Conservation (phyloP, 768 basidiomycete genomes). For the Serendipita sp. region DNA sequence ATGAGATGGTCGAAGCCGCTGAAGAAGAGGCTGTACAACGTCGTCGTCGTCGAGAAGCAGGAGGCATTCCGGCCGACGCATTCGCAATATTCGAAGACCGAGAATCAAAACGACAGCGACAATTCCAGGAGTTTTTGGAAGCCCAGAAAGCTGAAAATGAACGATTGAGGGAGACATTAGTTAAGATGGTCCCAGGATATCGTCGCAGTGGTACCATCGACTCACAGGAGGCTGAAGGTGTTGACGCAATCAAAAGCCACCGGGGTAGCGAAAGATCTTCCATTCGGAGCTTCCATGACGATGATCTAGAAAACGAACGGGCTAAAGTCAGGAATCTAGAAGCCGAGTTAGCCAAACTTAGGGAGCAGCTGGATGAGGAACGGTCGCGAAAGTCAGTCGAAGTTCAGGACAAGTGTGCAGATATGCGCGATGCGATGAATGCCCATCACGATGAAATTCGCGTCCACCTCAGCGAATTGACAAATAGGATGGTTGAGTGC, state of each 20-base stretch:
- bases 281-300: conserved; percentile 19
- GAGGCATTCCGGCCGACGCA: not conserved
- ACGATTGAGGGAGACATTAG: conserved; percentile 29
- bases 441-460: conserved; percentile 47
- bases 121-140: conserved; percentile 21
- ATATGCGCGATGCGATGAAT: conserved; percentile 27
- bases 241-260: conserved; percentile 8
- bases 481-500: conserved; percentile 55
- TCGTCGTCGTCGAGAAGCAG: conserved; percentile 7
- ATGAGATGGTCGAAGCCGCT: conserved; percentile 7
- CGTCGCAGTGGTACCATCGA: not conserved
- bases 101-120: not conserved
- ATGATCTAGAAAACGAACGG: conserved; percentile 47
- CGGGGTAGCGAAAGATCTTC: not conserved
- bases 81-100: conserved; percentile 9
- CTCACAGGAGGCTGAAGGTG: conserved; percentile 10
- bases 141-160: conserved; percentile 38
- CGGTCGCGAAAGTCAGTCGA: conserved; percentile 43
- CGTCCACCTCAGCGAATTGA: conserved; percentile 50
- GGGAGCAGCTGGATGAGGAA: conserved; percentile 35
- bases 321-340: conserved; percentile 26
- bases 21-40: conserved; percentile 10
- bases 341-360: conserved; percentile 7
- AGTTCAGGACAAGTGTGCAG: conserved; percentile 35
- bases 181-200: conserved; percentile 17